Evolutionary conservation across 441 rosid species (phyloP).

Genomic region (Bocquillonia castaneifolia): DNA sequence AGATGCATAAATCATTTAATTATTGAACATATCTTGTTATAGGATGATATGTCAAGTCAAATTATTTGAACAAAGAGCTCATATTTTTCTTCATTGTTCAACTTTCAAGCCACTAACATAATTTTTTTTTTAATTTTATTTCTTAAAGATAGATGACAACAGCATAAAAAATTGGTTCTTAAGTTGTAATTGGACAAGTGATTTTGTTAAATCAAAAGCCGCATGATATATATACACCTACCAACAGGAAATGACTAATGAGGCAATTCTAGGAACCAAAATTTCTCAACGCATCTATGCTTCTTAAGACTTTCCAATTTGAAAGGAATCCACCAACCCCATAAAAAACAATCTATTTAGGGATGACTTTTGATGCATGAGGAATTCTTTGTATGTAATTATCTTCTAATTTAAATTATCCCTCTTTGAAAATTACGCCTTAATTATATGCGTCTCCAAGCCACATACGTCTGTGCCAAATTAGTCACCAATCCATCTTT

Average conservation of each 20-base stretch:
- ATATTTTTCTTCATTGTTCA: background rate
- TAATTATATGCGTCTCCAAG: too few relatives aligned
- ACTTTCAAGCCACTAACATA: constrained; percentile 1
- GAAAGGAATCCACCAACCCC: constrained; percentile 25
- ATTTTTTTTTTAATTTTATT: too few relatives aligned
- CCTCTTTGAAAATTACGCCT: too few relatives aligned
- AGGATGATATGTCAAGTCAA: constrained; percentile 4
- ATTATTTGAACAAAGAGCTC: background rate
- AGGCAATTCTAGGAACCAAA: constrained; percentile 29
- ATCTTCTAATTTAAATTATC: too few relatives aligned
- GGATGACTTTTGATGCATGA: too few relatives aligned
- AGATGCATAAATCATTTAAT: constrained; percentile 3
- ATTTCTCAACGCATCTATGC: background rate
- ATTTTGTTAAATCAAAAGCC: background rate
- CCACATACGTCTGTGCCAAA: too few relatives aligned
- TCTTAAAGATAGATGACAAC: too few relatives aligned
- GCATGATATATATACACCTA: background rate
- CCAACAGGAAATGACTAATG: constrained; percentile 3
- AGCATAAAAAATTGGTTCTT: too few relatives aligned
- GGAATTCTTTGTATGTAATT: too few relatives aligned
- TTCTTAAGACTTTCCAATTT: background rate
- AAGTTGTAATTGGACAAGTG: background rate
- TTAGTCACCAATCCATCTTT: too few relatives aligned
- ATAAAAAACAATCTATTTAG: too few relatives aligned
- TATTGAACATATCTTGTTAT: background rate